Conservation (phyloP, 306 rosid genomes). For the Potentilla sterilis region DNA sequence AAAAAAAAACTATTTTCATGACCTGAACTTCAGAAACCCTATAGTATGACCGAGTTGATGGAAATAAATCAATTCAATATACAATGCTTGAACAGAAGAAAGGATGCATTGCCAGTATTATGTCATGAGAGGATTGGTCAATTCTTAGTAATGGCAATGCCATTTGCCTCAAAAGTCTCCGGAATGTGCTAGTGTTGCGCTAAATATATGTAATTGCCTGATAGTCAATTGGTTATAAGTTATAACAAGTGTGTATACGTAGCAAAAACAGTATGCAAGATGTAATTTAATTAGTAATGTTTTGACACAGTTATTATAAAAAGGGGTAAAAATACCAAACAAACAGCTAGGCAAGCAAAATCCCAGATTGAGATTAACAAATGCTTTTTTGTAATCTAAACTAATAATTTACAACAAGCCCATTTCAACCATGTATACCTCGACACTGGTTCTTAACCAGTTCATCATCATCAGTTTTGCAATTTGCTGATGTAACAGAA, state of each 20-base stretch:
- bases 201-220: too few species aligned
- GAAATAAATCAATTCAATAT: too few species aligned
- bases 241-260: too few species aligned
- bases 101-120: neutral
- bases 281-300: neutral
- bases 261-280: too few species aligned
- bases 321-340: neutral
- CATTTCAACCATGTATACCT: neutral
- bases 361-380: neutral
- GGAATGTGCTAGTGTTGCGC: neutral
- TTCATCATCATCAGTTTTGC: neutral
- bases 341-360: neutral
- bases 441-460: neutral
- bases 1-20: neutral
- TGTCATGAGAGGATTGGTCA: neutral
- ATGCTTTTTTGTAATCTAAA: neutral
- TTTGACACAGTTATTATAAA: neutral
- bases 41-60: too few species aligned
- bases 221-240: too few species aligned
- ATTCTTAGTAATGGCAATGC: neutral
- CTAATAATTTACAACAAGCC: neutral
- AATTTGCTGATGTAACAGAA: neutral
- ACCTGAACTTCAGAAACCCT: neutral
- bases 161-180: neutral
- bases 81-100: too few species aligned